These are phyloP conservation scores for Tetrastigma voinierianum DNA, from an alignment of 164 flowering plant species.

Conservation along the genomic window DNA sequence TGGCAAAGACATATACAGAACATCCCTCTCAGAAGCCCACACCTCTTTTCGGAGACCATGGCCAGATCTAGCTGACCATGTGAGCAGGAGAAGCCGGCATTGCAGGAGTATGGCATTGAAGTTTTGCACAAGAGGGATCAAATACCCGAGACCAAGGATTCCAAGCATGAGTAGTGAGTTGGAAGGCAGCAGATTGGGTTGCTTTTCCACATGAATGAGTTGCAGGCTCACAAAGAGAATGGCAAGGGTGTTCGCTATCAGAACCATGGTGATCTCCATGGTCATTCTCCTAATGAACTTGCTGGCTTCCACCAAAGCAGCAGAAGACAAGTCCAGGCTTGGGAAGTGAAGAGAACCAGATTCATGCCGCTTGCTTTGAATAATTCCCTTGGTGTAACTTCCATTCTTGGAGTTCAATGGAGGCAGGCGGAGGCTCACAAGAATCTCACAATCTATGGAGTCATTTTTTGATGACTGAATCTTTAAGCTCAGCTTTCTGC, in stretches of 20 bases:
- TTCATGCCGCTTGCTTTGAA: slow-evolving; percentile 45
- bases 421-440: slow-evolving; percentile 46
- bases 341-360: slow-evolving; percentile 54
- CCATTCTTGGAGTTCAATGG: slow-evolving; percentile 26
- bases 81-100: slow-evolving; percentile 55
- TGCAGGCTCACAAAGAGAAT: slow-evolving; percentile 55
- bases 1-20: slow-evolving; percentile 31
- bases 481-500: slow-evolving; percentile 27
- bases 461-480: slow-evolving; percentile 11
- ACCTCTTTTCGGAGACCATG: slow-evolving; percentile 24
- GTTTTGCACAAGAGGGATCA: slow-evolving; percentile 60
- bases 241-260: slow-evolving; percentile 51
- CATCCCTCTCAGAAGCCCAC: slow-evolving; percentile 47
- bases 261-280: slow-evolving; percentile 53
- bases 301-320: slow-evolving; percentile 12
- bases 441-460: slow-evolving; percentile 57
- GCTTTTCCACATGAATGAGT: slow-evolving; percentile 45
- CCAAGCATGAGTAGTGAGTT: slow-evolving; percentile 60
- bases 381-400: slow-evolving; percentile 41
- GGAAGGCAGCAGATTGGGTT: slow-evolving; percentile 44
- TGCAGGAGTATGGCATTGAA: slow-evolving; percentile 60
- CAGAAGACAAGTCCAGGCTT: slow-evolving; percentile 30
- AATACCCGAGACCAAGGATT: slow-evolving; percentile 55
- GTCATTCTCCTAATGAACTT: slow-evolving; percentile 53
- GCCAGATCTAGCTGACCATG: slow-evolving; percentile 41